phyloP scores from a whole-genome alignment of 2,329 filamentous ascomycete species.

The Zasmidium angulare region DNA sequence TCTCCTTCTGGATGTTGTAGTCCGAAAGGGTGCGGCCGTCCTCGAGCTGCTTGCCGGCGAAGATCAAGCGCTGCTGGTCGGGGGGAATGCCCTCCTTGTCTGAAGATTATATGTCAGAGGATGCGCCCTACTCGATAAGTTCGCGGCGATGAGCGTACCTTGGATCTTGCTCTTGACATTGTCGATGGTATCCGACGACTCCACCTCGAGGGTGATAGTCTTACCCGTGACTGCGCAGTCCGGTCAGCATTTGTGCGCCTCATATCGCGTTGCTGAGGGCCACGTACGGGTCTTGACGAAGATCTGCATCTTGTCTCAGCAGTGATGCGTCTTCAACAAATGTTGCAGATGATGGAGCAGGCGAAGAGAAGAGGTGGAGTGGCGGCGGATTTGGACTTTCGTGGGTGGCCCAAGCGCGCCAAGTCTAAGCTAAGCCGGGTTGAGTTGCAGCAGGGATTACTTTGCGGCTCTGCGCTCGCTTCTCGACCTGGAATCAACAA shows the following conservation, averaged over 20 bases:
- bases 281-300: slow-evolving; percentile 92
- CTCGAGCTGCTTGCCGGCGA: slow-evolving; percentile 99
- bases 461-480: too few relatives aligned
- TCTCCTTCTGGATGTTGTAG: slow-evolving; percentile 99
- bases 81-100: slow-evolving; percentile 99
- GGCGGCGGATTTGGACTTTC: background rate
- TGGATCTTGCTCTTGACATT: slow-evolving; percentile 99
- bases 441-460: background rate
- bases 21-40: slow-evolving; percentile 98
- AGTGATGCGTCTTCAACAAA: slow-evolving; percentile 9
- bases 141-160: slow-evolving; percentile 46
- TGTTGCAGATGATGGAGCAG: background rate
- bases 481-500: background rate
- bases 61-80: slow-evolving; percentile 99
- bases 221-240: slow-evolving; percentile 76
- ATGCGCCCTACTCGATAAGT: background rate
- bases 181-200: slow-evolving; percentile 98
- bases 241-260: slow-evolving; percentile 7
- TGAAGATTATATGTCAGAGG: slow-evolving; percentile 42
- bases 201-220: slow-evolving; percentile 99
- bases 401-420: background rate
- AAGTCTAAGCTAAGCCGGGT: background rate
- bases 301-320: slow-evolving; percentile 69
- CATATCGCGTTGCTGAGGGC: background rate
- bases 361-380: background rate